Evolutionary conservation across 2,329 filamentous ascomycete genomes (phyloP), one percentile per base, ranked within the genome.

Genomic region (Xylariaceae sp.): DNA sequence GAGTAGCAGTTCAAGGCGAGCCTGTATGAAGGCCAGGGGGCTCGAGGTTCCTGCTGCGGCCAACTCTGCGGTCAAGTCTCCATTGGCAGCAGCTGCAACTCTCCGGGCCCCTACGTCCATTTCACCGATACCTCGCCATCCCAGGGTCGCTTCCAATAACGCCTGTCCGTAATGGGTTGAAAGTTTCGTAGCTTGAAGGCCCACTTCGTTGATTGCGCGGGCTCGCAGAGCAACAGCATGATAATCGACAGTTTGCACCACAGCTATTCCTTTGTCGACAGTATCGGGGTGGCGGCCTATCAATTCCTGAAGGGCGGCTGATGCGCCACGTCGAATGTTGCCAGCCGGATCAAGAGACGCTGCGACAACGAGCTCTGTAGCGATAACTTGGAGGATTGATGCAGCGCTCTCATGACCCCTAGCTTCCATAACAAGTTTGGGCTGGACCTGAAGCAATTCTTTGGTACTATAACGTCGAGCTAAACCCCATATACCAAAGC

Each of bases 401-500:
- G 63, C 63, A 3, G 61, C 56, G 7, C 51, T 42, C 49, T 50
- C 41, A 43, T 68, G 60, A 18, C 63, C 53, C 42, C 65, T 65
- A 42, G 71, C 64, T 12, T 66, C 60, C 33, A 65, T 54, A 40
- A 76, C 57, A 29, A 72, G 64, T 51, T 69, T 50, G 2, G 69
- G 69, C 1, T 78, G 68, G 1, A 94, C 76, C 0, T 71, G 70
- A 9, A 85, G 71, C 6, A 97, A 73, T 61, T 97, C 91, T 1
- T 70, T 59, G 0, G 89, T 95, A 1, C 79, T 82, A 55, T 97
- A 98, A 41, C 91, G 83, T 41, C 93, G 78, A 17, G 91, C 88
- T 7, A 97, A 64, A 1, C 90, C 86, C 93, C 93, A 98, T 18
- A 97, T 84, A 6, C 93, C 93, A 61, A 97, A 98, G 61, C 90